Conservation (phyloP, 2,329 filamentous ascomycete species). For the Neophaeococcomyces aloes region DNA sequence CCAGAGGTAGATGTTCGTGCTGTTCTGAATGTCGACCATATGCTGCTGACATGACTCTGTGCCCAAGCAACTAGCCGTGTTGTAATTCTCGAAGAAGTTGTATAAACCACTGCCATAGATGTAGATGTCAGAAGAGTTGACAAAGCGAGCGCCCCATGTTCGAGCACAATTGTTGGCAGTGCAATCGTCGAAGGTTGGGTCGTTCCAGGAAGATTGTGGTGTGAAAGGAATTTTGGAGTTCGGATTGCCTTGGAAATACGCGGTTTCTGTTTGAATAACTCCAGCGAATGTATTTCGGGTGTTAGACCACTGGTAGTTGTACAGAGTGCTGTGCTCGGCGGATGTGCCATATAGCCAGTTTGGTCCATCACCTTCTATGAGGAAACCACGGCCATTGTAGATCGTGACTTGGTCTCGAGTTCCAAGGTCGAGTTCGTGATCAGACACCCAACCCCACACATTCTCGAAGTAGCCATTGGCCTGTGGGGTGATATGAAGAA, state of each 20-base stretch:
- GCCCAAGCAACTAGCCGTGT: slow-evolving; percentile 26
- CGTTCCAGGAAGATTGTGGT: slow-evolving; percentile 32
- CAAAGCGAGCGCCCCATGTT: slow-evolving; percentile 56
- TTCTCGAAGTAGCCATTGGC: slow-evolving; percentile 35
- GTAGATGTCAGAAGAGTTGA: slow-evolving; percentile 45
- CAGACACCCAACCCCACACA: slow-evolving; percentile 27
- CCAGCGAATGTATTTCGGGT: slow-evolving; percentile 54
- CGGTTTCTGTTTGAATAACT: slow-evolving; percentile 58
- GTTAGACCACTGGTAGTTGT: slow-evolving; percentile 56
- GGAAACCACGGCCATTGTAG: slow-evolving; percentile 38
- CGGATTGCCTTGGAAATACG: slow-evolving; percentile 61
- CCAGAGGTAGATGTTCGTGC: slow-evolving; percentile 18
- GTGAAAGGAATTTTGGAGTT: slow-evolving; percentile 48
- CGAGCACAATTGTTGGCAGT: slow-evolving; percentile 24
- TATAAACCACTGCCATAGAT: slow-evolving; percentile 58
- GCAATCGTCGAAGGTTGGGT: slow-evolving; percentile 43
- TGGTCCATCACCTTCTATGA: slow-evolving; percentile 29
- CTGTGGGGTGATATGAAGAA: slow-evolving; percentile 53
- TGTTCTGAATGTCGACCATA: slow-evolving; percentile 18
- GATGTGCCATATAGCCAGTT: slow-evolving; percentile 56
- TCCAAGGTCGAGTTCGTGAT: slow-evolving; percentile 25
- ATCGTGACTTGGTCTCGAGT: slow-evolving; percentile 53
- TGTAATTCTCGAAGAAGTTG: slow-evolving; percentile 48
- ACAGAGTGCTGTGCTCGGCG: slow-evolving; percentile 57
- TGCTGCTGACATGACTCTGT: slow-evolving; percentile 20